Evolutionary conservation across 2,329 filamentous ascomycete genomes (phyloP).

Genomic region (Monosporascus sp.): DNA sequence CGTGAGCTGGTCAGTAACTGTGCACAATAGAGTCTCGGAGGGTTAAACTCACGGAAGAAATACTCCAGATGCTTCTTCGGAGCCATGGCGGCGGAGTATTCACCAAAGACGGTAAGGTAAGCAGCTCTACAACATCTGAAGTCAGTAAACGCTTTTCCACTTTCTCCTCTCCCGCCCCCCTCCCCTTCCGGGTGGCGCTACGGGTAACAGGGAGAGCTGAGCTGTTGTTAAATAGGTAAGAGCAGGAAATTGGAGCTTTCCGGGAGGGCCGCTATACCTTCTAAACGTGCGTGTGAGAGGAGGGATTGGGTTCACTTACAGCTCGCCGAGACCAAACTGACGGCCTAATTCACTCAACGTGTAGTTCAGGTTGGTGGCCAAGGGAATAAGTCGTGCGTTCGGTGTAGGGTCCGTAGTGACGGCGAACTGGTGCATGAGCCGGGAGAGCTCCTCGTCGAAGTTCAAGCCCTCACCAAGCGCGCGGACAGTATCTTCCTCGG

Average conservation of each 20-base stretch:
- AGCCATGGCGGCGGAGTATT: constrained; percentile 34
- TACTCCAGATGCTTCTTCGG: constrained; percentile 34
- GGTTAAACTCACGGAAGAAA: constrained; percentile 34
- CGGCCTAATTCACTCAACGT: constrained; percentile 34
- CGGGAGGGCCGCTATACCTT: no score
- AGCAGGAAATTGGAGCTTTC: no score
- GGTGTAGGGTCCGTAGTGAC: constrained; percentile 35
- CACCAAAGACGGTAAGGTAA: constrained; percentile 42
- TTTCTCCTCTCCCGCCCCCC: no score
- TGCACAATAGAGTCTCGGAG: no score
- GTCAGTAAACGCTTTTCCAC: no score
- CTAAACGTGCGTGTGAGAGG: no score
- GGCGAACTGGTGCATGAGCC: constrained; percentile 38
- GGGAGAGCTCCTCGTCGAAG: constrained; percentile 34
- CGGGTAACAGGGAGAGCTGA: no score
- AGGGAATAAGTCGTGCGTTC: constrained; percentile 38
- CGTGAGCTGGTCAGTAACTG: no score
- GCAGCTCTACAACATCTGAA: constrained; percentile 28
- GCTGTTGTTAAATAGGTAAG: no score
- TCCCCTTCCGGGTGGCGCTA: no score
- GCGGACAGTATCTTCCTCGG: constrained; percentile 29
- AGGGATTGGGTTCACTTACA: no score
- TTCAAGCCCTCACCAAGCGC: constrained; percentile 37
- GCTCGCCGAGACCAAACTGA: constrained; percentile 43
- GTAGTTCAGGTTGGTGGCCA: constrained; percentile 44